phyloP scores from a whole-genome alignment of 495 filamentous ascomycete species.

The Amorphotheca resinae region DNA sequence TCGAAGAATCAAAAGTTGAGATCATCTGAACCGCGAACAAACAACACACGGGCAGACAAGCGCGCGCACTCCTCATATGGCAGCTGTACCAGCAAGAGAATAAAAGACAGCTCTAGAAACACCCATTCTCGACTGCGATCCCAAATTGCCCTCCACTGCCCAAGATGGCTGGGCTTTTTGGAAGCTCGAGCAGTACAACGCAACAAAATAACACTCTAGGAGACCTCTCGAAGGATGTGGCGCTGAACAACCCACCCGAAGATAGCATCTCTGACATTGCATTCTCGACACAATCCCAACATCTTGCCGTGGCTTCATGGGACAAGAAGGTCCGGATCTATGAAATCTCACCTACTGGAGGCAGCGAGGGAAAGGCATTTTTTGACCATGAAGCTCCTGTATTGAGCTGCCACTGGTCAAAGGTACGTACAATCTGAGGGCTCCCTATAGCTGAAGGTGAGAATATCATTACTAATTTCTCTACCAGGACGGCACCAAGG shows the following conservation, averaged over 20 bases:
- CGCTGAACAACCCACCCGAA: conserved; percentile 60
- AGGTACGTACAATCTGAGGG: conserved; percentile 60
- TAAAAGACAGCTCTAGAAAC: too few relatives aligned
- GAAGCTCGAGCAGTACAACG: conserved; percentile 36
- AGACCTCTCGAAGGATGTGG: conserved; percentile 81
- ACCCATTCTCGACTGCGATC: too few relatives aligned
- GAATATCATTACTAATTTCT: conserved; percentile 6
- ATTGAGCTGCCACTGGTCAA: conserved; percentile 69
- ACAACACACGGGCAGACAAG: too few relatives aligned
- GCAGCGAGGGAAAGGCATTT: conserved; percentile 63
- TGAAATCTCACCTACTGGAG: conserved; percentile 59
- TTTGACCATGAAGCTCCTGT: conserved; percentile 70
- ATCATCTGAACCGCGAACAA: too few relatives aligned
- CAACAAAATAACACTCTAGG: conserved; percentile 59
- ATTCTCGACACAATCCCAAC: conserved; percentile 67
- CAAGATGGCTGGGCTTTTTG: conserved; percentile 41
- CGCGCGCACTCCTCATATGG: too few relatives aligned
- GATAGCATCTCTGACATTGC: conserved; percentile 76
- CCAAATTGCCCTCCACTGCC: too few relatives aligned
- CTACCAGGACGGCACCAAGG: conserved; percentile 50
- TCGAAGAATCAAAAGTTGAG: too few relatives aligned
- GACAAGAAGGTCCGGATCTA: conserved; percentile 92
- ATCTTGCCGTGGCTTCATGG: conserved; percentile 81
- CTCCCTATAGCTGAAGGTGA: not conserved
- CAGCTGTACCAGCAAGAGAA: too few relatives aligned